Evolutionary conservation across 805 yeast genomes (phyloP).

Genomic region (Candida multigemmis): DNA sequence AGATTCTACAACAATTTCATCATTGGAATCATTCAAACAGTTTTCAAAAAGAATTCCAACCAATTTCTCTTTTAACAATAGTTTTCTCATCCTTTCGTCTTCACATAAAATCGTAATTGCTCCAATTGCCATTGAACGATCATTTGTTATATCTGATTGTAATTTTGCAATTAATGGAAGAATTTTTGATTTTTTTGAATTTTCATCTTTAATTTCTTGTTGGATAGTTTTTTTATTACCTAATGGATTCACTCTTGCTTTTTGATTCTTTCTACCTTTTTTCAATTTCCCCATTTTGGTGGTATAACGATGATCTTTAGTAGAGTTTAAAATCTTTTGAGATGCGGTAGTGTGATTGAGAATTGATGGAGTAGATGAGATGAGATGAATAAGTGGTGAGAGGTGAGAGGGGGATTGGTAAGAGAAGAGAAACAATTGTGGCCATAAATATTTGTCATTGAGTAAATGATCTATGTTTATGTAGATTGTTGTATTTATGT

Average conservation of each 20-base stretch:
- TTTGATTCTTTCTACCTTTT: constrained; percentile 39
- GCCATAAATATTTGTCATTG: no score
- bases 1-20: constrained; percentile 72
- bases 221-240: constrained; percentile 10
- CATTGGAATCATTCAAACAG: constrained; percentile 54
- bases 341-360: no score
- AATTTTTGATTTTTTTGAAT: constrained; percentile 45
- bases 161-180: constrained; percentile 62
- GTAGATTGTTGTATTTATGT: no score
- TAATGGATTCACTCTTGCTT: constrained; percentile 27
- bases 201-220: constrained; percentile 33
- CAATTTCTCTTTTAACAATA: constrained; percentile 64
- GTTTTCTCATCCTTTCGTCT: constrained; percentile 51
- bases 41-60: constrained; percentile 56
- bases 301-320: no score
- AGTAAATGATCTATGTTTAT: no score
- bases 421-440: no score
- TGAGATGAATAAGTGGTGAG: no score
- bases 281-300: constrained; percentile 72
- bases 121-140: constrained; percentile 67
- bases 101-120: constrained; percentile 67
- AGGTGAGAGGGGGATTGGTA: no score
- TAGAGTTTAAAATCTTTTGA: no score
- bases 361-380: no score
- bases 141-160: constrained; percentile 55